Conservation (phyloP, 192 early-diverging fungal genomes). For the Geranomyces michiganensis region DNA sequence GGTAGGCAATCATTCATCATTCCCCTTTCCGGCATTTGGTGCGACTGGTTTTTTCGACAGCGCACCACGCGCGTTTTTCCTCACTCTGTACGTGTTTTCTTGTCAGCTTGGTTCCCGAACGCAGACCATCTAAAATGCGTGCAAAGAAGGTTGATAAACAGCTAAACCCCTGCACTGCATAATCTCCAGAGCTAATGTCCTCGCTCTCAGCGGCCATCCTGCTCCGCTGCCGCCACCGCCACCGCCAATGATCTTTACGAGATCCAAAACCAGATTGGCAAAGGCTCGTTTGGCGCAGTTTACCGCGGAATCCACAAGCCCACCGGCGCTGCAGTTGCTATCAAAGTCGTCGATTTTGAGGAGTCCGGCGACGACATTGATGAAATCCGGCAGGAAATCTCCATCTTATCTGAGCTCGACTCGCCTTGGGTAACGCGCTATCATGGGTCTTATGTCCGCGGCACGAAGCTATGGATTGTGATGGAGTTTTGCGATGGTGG, state of each 20-base stretch:
- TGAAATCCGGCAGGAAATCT: conserved; percentile 94
- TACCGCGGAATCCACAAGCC: conserved; percentile 44
- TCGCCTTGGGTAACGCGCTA: conserved; percentile 82
- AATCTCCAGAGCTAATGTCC: not conserved
- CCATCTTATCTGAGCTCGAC: conserved; percentile 86
- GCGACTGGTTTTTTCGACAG: no score
- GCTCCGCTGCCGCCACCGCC: not conserved
- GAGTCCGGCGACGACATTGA: conserved; percentile 93
- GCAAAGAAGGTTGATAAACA: not conserved
- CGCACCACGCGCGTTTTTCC: no score
- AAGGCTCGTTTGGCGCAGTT: conserved; percentile 45
- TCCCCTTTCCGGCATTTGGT: no score
- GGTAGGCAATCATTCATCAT: no score
- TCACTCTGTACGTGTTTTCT: no score
- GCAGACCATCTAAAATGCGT: conserved; percentile 2
- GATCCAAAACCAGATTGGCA: conserved; percentile 37
- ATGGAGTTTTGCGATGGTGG: conserved; percentile 96
- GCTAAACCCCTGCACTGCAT: not conserved
- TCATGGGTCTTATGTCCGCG: conserved; percentile 83
- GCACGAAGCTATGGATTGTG: conserved; percentile 90
- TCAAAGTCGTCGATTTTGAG: conserved; percentile 54
- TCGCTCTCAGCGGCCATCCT: not conserved
- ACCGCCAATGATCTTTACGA: conserved; percentile 27
- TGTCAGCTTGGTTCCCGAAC: no score
- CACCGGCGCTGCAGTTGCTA: conserved; percentile 34